These are phyloP conservation scores for Scleroderma bovista DNA, from an alignment of 768 basidiomycete species.

Conservation along the genomic window DNA sequence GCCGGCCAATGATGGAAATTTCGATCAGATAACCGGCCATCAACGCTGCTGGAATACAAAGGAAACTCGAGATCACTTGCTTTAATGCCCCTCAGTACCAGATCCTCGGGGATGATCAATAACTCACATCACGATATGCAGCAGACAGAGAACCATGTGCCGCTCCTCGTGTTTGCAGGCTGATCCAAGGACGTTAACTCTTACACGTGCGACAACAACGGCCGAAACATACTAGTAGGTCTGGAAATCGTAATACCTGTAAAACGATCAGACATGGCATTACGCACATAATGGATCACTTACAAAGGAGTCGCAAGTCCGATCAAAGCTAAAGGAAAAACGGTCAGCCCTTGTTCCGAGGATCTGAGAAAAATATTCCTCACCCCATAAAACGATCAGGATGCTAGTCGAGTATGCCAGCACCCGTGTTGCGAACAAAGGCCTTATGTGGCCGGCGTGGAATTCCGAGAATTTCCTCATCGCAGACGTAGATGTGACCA, in stretches of 20 bases:
- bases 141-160: conserved; percentile 61
- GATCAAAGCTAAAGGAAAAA: conserved; percentile 50
- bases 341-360: background rate
- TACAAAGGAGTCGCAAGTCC: conserved; percentile 71
- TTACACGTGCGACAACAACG: background rate
- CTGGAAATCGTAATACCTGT: conserved; percentile 47
- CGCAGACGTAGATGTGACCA: conserved; percentile 33
- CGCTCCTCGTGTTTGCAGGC: conserved; percentile 58
- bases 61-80: conserved; percentile 53
- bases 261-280: background rate
- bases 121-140: conserved; percentile 63
- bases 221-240: conserved; percentile 40
- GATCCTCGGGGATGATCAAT: background rate
- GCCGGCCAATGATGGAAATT: conserved; percentile 44
- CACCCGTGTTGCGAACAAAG: conserved; percentile 46
- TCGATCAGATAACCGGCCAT: conserved; percentile 52
- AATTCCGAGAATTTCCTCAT: conserved; percentile 36
- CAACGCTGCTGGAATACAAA: conserved; percentile 54
- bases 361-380: background rate
- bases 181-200: conserved; percentile 16
- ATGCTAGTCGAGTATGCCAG: conserved; percentile 45
- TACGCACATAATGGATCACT: conserved; percentile 9
- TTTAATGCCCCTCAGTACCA: conserved; percentile 17
- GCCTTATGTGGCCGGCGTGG: conserved; percentile 36
- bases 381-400: conserved; percentile 49